Base-by-base conservation (phyloP, 2,329 filamentous ascomycete species). In the Fulvia fulva region DNA sequence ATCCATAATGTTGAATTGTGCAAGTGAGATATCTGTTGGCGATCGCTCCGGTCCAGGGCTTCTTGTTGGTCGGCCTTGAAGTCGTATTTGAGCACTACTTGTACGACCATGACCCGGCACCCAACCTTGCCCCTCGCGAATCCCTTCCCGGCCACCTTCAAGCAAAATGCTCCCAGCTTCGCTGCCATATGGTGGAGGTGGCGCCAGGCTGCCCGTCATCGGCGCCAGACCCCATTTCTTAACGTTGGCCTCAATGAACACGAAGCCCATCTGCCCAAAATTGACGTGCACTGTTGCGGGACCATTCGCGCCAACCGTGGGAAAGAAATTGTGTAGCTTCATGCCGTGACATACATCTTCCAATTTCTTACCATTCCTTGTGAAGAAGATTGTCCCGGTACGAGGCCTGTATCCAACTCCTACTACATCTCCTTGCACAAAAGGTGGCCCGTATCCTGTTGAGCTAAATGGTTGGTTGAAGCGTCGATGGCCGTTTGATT, bases 161-260 rank as follows among this genome's bases (percentile, higher is more conserved):
- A 99, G 83, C 26, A 99, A 80, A 66, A 99, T 97, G 71, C 92
- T 97, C 68, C 94, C 94, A 75, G 96, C 91, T 76, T 97, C 94
- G 62, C 91, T 96, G 50, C 94, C 94, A 71, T 99, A 99, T 1
- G 94, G 94, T 52, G 94, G 94, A 45, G 94, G 94, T 16, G 94
- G 94, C 26, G 94, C 94, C 59, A 99, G 81, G 69, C 91, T 96
- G 59, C 94, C 94, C 1, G 91, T 97, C 83, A 95, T 95, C 5
- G 94, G 94, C 50, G 94, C 94, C 56, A 99, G 80, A 1, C 94
- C 94, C 94, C 94, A 99, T 80, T 97, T 99, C 85, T 99, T 99
- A 60, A 99, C 94, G 70, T 99, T 99, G 62, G 93, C 94, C 76
- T 99, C 94, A 67, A 99, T 97, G 71, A 97, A 99, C 51, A 99